Base-by-base conservation (phyloP, 768 basidiomycete species). In the Pleurotus salmoneostramineus region DNA sequence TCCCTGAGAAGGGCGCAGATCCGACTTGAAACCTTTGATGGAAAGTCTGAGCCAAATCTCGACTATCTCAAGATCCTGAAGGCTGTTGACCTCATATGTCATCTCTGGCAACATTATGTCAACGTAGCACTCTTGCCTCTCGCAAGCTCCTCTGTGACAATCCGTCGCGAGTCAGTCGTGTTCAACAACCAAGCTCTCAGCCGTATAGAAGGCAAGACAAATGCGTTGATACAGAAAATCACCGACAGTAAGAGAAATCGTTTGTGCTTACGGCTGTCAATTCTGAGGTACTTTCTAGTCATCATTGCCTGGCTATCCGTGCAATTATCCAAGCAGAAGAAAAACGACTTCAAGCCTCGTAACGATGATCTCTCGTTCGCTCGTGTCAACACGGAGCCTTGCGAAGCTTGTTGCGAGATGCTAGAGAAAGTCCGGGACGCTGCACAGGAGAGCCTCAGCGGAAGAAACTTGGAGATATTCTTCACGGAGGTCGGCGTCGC, bases 21-120 rank as follows among this genome's bases (percentile, higher is more conserved):
- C 12, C 84, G 86, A 35, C 70, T 95, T 2, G 91, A 96, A 46
- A 74, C 79, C 6, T 79, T 79, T 6, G 95, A 98, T 66, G 68
- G 80, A 14, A 95, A 89, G 69, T 62, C 76, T 12, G 95, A 98
- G 69, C 95, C 96, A 4, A 89, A 80, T 62, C 73, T 97, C 21
- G 82, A 87, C 50, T 36, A 45, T n/a, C 69, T 98, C 5, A 65
- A 74, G 0, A 81, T 90, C 17, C 74, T 98, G 63, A 81, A 79
- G 57, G 75, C 81, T 3, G 83, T 90, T 35, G 95, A 96, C 72
- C 82, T 96, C 46, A 88, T 96, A 57, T 93, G 91, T 66, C 93
- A 98, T 67, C 82, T 99, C 8, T 98, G 95, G 96, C 97, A 98
- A 66, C 91, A 91, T 68, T 99, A 98, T 71, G 83, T 93, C 64